Evolutionary conservation across 1,284 basidiomycete genomes (phyloP).

Genomic region (Phellopilus nigrolimitatus): DNA sequence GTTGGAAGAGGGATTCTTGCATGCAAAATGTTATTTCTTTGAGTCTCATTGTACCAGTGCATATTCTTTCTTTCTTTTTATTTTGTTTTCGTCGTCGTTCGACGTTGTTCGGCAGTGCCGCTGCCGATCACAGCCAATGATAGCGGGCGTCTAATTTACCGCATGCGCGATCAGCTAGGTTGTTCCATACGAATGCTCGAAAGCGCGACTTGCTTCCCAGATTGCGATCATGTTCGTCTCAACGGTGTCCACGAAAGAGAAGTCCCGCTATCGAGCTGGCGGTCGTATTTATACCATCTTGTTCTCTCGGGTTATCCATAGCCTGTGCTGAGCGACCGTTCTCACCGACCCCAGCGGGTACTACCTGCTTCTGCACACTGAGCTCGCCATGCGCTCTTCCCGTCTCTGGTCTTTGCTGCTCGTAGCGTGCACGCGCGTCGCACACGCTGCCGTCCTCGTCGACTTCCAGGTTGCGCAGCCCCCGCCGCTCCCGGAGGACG

Average conservation of each 20-base stretch:
- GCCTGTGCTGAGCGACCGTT: no score
- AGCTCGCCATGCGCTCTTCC: no score
- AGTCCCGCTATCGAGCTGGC: neutral
- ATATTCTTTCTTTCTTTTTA: no score
- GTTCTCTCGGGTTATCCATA: no score
- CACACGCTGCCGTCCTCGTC: slow-evolving; percentile 44
- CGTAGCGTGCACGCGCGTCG: neutral
- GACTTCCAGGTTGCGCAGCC: slow-evolving; percentile 74
- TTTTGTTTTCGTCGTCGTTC: no score
- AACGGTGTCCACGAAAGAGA: neutral
- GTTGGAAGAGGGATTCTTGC: no score
- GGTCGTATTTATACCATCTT: neutral
- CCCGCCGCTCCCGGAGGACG: slow-evolving; percentile 53
- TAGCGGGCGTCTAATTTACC: no score
- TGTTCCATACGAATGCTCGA: neutral
- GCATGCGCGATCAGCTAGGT: no score
- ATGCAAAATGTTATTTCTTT: neutral
- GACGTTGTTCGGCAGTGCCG: no score
- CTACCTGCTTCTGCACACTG: no score
- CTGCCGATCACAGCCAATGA: no score
- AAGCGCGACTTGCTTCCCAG: neutral
- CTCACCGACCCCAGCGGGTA: no score
- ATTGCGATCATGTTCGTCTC: neutral
- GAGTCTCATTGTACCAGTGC: neutral
- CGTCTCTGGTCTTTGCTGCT: neutral